Base-by-base conservation (phyloP, 2,329 filamentous ascomycete species). In the Aspergillus sp. region DNA sequence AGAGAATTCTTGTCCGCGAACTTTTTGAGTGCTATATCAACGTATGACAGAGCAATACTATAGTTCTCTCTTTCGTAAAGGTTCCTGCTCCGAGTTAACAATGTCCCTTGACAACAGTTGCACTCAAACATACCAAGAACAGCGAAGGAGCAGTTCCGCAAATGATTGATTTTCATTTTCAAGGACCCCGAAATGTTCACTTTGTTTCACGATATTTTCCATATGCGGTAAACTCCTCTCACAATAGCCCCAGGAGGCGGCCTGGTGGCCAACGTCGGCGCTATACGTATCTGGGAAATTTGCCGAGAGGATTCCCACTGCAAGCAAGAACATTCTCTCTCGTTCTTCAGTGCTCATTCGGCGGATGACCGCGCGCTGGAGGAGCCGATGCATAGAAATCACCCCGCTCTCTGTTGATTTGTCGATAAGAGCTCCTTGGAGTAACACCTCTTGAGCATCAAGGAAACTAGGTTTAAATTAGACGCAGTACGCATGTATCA, bases 21-120 rank as follows among this genome's bases (percentile, higher is more conserved):
- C 13, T 48, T 53, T 30, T 47, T 13, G 20, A 63, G 50, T 9
- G 58, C 51, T 45, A 50, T 42, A 12, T 61, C 47, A 2, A 60
- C 48, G 53, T 59, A 63, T 6, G 44, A 44, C n/a, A 18, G 56
- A 24, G 59, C 53, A 48, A 51, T 52, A 41, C 52, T 63, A 48
- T 63, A 63, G 30, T 59, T 49, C 41, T 63, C 61, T 41, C 51
- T 48, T 38, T 61, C 59, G 38, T 63, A 63, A 5, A 63, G 59
- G 36, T 62, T 61, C 55, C 58, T 60, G 61, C 45, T 36, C 32
- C 32, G 32, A 36, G 32, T 36, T 36, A 36, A 36, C 32, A 36
- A 36, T 36, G 32, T 36, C 32, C 32, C 32, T 36, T 36, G 32
- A 36, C 32, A 36, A 36, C 32, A 36, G 32, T 36, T 36, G 32